Conservation (phyloP, 2,329 filamentous ascomycete genomes). For the Boeremia lycopersici region DNA sequence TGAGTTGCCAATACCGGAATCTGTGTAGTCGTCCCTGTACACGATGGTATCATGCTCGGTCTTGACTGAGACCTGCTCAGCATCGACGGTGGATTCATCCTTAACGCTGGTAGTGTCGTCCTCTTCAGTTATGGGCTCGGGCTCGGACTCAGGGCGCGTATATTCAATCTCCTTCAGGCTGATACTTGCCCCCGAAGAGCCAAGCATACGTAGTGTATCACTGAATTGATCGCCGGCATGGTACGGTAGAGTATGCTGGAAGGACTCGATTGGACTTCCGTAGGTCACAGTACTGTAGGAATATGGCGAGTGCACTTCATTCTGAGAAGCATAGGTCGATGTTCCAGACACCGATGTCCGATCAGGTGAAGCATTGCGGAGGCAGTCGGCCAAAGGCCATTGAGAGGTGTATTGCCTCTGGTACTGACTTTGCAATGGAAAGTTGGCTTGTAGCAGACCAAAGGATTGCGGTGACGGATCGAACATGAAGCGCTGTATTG, state of each 20-base stretch:
- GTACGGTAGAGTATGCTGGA: constrained; percentile 27
- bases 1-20: constrained; percentile 37
- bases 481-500: constrained; percentile 45
- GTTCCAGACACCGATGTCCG: constrained; percentile 39
- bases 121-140: constrained; percentile 35
- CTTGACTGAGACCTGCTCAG: constrained; percentile 23
- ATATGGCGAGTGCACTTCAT: constrained; percentile 38
- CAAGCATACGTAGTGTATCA: constrained; percentile 19
- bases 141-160: constrained; percentile 33
- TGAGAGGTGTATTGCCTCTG: constrained; percentile 25
- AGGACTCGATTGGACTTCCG: constrained; percentile 27
- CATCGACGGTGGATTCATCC: constrained; percentile 22
- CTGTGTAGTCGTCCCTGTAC: constrained; percentile 27
- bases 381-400: constrained; percentile 29
- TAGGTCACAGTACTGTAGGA: constrained; percentile 23
- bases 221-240: constrained; percentile 23
- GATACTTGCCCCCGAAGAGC: constrained; percentile 28
- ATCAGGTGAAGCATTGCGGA: constrained; percentile 43
- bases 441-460: constrained; percentile 38
- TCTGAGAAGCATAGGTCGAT: constrained; percentile 40
- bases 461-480: constrained; percentile 35
- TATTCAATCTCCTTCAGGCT: constrained; percentile 43
- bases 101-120: constrained; percentile 29
- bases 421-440: constrained; percentile 25
- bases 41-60: constrained; percentile 18